Evolutionary conservation across 192 early-diverging fungal genomes (phyloP).

Genomic region (Backusella circina): DNA sequence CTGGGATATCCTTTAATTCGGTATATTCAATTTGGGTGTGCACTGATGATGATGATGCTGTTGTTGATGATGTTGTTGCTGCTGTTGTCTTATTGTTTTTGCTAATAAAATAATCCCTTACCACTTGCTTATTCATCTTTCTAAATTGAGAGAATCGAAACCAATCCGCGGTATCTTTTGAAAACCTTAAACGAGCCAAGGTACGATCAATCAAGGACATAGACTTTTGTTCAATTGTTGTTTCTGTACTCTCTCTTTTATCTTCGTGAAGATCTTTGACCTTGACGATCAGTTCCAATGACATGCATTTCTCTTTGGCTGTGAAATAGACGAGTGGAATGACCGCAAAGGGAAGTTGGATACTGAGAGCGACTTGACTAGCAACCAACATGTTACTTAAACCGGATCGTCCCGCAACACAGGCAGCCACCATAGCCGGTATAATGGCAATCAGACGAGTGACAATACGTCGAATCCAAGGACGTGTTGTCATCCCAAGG

Average conservation of each 20-base stretch:
- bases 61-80: background rate
- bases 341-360: constrained; percentile 83
- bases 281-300: constrained; percentile 13
- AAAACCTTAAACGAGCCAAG: background rate
- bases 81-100: background rate
- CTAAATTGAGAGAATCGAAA: background rate
- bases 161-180: background rate
- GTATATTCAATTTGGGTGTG: background rate
- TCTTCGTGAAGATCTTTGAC: background rate
- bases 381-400: constrained; percentile 61
- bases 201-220: background rate
- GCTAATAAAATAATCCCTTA: background rate
- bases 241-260: background rate
- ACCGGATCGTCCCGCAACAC: constrained; percentile 59
- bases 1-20: constrained; percentile 4
- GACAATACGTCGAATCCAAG: constrained; percentile 68
- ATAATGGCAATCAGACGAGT: constrained; percentile 71
- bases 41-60: background rate
- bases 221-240: background rate
- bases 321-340: constrained; percentile 75
- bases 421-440: constrained; percentile 65
- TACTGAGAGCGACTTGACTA: constrained; percentile 72
- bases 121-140: background rate
- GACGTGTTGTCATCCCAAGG: constrained; percentile 52
- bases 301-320: constrained; percentile 49